Evolutionary conservation across 495 filamentous ascomycete genomes (phyloP).

Genomic region (Xylaria intraflava): DNA sequence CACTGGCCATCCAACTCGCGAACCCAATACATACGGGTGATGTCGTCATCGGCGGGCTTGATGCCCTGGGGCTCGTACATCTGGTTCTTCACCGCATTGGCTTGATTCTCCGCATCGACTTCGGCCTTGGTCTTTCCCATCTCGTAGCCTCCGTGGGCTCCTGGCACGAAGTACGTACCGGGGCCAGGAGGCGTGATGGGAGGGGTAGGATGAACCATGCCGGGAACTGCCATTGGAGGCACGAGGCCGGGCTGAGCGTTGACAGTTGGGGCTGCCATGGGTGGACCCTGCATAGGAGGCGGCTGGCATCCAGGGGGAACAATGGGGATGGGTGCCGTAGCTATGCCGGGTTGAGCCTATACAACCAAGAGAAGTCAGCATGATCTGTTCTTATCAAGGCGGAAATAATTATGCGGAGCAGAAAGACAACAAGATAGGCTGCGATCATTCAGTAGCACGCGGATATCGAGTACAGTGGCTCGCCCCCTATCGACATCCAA

Average conservation of each 20-base stretch:
- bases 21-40: conserved; percentile 44
- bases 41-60: conserved; percentile 45
- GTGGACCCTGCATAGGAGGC: conserved; percentile 7
- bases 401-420: neutral
- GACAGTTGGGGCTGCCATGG: conserved; percentile 1
- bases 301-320: conserved; percentile 16
- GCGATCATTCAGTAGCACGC: neutral
- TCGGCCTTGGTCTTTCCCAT: conserved; percentile 36
- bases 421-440: neutral
- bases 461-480: neutral
- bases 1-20: conserved; percentile 44
- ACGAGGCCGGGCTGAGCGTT: conserved; percentile 14
- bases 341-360: conserved; percentile 13
- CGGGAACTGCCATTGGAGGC: conserved; percentile 3
- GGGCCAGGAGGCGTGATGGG: conserved; percentile 8
- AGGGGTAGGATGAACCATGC: neutral
- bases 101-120: conserved; percentile 30
- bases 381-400: neutral
- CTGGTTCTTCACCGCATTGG: conserved; percentile 34
- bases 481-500: neutral
- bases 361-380: conserved; percentile 17
- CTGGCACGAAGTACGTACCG: neutral
- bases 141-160: conserved; percentile 28
- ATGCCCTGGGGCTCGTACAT: conserved; percentile 45
- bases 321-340: conserved; percentile 12